phyloP scores from a whole-genome alignment of 108 stramenopile species.

The Pseudonitzschia pungens region DNA sequence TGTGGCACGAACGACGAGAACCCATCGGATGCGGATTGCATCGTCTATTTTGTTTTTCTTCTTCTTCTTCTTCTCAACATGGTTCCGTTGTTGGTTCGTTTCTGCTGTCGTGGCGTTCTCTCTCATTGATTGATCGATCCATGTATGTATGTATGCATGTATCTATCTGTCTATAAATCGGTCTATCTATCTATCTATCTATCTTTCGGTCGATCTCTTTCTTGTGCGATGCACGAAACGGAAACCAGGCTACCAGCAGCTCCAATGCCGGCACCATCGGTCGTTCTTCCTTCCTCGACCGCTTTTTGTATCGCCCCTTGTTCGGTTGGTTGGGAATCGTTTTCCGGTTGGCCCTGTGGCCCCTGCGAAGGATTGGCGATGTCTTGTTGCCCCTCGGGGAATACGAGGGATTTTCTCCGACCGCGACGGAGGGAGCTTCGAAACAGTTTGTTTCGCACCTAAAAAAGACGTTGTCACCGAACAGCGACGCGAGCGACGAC shows the following conservation, averaged over 20 bases:
- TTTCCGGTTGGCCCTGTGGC: constrained; percentile 48
- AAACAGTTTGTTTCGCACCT: constrained; percentile 56
- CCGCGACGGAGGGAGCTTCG: constrained; percentile 61
- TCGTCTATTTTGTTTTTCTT: too few relatives aligned
- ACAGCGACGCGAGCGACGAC: constrained; percentile 10
- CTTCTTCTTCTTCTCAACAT: too few relatives aligned
- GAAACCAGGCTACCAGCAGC: not conserved
- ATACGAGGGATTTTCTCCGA: constrained; percentile 61
- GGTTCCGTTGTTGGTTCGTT: too few relatives aligned
- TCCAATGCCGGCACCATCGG: not conserved
- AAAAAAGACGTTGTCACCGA: constrained; percentile 3
- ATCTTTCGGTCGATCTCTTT: not conserved
- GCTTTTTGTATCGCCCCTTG: constrained; percentile 2
- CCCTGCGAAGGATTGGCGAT: constrained; percentile 36
- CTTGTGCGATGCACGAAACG: not conserved
- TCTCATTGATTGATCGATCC: too few relatives aligned
- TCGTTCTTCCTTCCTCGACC: constrained; percentile 1
- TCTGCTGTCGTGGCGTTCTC: too few relatives aligned
- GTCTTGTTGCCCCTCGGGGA: constrained; percentile 48
- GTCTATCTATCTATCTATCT: too few relatives aligned
- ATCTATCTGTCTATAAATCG: too few relatives aligned
- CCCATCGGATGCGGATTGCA: too few relatives aligned
- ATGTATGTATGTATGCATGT: too few relatives aligned
- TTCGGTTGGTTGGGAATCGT: constrained; percentile 10
- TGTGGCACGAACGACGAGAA: too few relatives aligned